Base-by-base conservation (phyloP, 1,284 basidiomycete species). In the Melampsora abietis-canadensis region DNA sequence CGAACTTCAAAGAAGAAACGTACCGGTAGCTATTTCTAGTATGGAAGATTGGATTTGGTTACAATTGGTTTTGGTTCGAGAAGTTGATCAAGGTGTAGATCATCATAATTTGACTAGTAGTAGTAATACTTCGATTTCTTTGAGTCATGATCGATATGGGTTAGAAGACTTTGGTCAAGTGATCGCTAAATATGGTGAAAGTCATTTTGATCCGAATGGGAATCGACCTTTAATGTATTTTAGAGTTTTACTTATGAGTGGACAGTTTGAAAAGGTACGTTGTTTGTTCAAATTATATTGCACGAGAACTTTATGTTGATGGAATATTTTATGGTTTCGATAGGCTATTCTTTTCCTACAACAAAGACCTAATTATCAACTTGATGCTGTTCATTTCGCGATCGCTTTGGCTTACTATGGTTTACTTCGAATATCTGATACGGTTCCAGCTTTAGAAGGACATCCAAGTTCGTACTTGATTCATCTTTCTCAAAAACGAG, bases 31-130 rank as follows among this genome's bases (percentile, higher is more conserved):
- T 5, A 96, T 93, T 0, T 86, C 87, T 19, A 95, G 92, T 7
- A 95, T 92, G 4, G 95, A 98, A 81, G 95, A 98, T 82, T 99
- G 96, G 95, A 85, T 98, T 47, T 99, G 95, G 95, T 88, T 96
- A 84, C 95, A 99, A 84, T 86, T 98, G 21, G 87, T 88, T 19
- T 90, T 98, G 40, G 83, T 85, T 15, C 80, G 84, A 60, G 86
- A 87, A 78, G 80, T 80, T 66, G 77, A 66, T 54, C 51, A 21
- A 72, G 61, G 19, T 46, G 40, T 73, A 15, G 63, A 34, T 60
- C 66, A 51, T 15, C 34, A 61, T 17, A 14, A 64, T 40, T 14
- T 64, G 57, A 14, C 66, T 47, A 30, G 47, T 59, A 47, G 47
- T 19, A 46, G 51, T 76, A 89, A 87, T 85, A 88, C 19, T 89